Evolutionary conservation across 306 rosid genomes (phyloP).

Genomic region (Rubus idaeus): DNA sequence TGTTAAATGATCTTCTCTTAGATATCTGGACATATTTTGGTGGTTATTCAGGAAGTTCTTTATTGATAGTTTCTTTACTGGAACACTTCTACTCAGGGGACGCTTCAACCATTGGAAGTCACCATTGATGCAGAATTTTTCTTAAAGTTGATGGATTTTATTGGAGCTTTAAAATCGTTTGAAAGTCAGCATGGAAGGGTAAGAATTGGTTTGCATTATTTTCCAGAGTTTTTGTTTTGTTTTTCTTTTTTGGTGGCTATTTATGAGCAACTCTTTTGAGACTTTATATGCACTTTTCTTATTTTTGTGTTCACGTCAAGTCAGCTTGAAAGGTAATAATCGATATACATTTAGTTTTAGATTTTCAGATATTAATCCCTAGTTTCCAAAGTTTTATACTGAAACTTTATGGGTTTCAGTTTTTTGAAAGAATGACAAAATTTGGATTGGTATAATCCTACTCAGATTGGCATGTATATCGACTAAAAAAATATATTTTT

Average conservation of each 20-base stretch:
- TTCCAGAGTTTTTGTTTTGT: not conserved
- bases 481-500: not conserved
- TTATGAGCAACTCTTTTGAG: not conserved
- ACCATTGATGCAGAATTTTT: constrained; percentile 52
- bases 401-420: too few species aligned
- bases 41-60: constrained; percentile 2
- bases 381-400: too few species aligned
- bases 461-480: too few species aligned
- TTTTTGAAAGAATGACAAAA: too few species aligned
- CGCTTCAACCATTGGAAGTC: constrained; percentile 63
- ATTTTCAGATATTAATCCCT: too few species aligned
- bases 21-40: constrained; percentile 9
- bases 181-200: constrained; percentile 78
- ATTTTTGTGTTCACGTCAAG: not conserved
- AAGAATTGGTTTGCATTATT: constrained; percentile 21
- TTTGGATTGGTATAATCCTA: too few species aligned
- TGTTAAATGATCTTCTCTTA: constrained; percentile 24
- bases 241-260: not conserved
- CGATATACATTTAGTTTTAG: not conserved
- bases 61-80: constrained; percentile 9
- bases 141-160: constrained; percentile 44
- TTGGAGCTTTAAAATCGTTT: constrained; percentile 52
- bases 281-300: not conserved
- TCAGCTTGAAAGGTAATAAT: not conserved
- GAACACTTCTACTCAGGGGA: constrained; percentile 52